phyloP scores from a whole-genome alignment of 768 basidiomycete genomes.

The Chalciporus pseudorubinellus region DNA sequence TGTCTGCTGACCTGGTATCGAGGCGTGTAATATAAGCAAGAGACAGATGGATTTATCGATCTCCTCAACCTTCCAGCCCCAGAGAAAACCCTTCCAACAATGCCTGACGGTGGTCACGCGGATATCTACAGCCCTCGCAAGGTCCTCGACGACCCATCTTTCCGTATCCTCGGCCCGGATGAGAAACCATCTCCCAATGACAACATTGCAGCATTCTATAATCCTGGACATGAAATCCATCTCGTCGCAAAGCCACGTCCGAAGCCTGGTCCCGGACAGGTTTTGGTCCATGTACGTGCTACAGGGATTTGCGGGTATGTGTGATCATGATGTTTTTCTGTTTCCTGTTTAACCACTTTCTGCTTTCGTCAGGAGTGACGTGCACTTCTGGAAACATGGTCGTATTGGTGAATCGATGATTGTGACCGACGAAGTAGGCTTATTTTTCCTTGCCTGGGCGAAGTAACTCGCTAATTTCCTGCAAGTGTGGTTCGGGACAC shows the following conservation, averaged over 20 bases:
- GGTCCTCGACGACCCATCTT: constrained; percentile 53
- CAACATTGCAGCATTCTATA: constrained; percentile 65
- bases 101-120: constrained; percentile 29
- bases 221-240: constrained; percentile 60
- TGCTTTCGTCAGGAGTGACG: constrained; percentile 51
- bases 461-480: neutral
- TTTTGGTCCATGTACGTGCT: constrained; percentile 62
- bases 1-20: neutral
- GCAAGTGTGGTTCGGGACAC: constrained; percentile 64
- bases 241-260: constrained; percentile 63
- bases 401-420: constrained; percentile 69
- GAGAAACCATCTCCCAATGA: constrained; percentile 48
- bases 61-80: neutral
- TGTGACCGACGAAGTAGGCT: constrained; percentile 58
- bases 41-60: neutral
- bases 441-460: neutral
- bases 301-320: constrained; percentile 69
- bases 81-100: neutral
- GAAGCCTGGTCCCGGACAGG: constrained; percentile 62
- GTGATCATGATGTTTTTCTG: neutral
- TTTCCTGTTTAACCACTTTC: neutral
- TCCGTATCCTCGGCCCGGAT: constrained; percentile 48
- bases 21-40: neutral
- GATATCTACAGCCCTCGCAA: constrained; percentile 55
- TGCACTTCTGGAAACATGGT: constrained; percentile 74